phyloP scores from a whole-genome alignment of 108 stramenopile genomes.

The Schizochytrium sp. region DNA sequence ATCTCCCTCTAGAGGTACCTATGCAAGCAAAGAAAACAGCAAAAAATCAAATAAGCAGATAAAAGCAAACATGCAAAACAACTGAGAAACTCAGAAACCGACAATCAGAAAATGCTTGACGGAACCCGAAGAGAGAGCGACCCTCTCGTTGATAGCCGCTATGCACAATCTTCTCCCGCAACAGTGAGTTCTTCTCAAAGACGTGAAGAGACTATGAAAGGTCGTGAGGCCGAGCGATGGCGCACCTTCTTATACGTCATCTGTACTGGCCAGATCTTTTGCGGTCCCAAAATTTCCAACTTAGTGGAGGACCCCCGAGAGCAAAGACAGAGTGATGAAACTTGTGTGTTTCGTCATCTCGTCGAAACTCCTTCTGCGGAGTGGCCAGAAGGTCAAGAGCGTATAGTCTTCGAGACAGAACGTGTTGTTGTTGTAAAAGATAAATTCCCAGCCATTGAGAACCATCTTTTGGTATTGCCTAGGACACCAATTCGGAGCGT shows the following conservation, averaged over 20 bases:
- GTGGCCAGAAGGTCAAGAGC: conserved; percentile 8
- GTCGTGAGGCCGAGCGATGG: conserved; percentile 21
- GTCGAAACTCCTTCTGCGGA: not conserved
- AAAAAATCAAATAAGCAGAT: too few species aligned
- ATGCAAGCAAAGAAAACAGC: too few species aligned
- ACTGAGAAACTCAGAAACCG: too few species aligned
- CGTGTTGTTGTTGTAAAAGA: not conserved
- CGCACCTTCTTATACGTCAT: not conserved
- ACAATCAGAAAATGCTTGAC: too few species aligned
- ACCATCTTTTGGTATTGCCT: conserved; percentile 23
- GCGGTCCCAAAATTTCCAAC: not conserved
- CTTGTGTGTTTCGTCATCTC: not conserved
- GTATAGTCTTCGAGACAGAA: not conserved
- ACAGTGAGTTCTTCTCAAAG: not conserved
- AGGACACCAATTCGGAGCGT: conserved; percentile 30
- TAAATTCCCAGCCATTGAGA: not conserved
- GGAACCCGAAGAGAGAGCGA: too few species aligned
- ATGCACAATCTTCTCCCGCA: too few species aligned
- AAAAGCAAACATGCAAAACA: too few species aligned
- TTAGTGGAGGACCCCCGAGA: not conserved
- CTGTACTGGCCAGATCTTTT: not conserved
- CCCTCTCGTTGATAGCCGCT: too few species aligned
- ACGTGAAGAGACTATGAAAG: not conserved
- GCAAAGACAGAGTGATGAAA: not conserved
- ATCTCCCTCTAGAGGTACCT: too few species aligned